Base-by-base conservation (phyloP, 2,329 filamentous ascomycete species). In the Berkeleyomyces basicola region DNA sequence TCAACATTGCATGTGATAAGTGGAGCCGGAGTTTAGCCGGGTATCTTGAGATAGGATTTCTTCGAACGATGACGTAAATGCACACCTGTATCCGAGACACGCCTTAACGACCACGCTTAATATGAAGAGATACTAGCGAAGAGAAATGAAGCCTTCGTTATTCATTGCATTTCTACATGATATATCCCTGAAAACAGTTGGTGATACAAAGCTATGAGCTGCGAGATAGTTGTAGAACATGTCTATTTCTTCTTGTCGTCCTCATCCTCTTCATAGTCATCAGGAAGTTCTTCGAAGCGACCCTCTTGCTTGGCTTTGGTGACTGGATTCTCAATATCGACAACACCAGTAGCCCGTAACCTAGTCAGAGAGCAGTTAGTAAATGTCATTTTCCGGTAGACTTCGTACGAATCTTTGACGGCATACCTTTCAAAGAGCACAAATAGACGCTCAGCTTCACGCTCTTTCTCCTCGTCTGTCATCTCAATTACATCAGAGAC, bases 381-480 rank as follows among this genome's bases (percentile, higher is more conserved):
- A 37, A 5, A 10, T 4, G 16, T 23, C 23, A 3, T 33, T 37
- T 31, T 53, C 37, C 7, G 40, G 11, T 10, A 11, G 51, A n/a
- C 14, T 39, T 55, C 4, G 7, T 7, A 16, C 33, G 9, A 11
- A 51, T 7, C 14, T 1, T 7, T 7, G 5, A 53, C 31, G 33
- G 67, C 75, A 66, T 75, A 87, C 86, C 88, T 81, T 73, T 96
- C 90, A 73, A 96, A 96, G 2, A 96, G 75, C 10, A 96, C 90
- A 74, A 95, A 96, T 0, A 96, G 73, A 63, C 84, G 82, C 73
- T 96, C 92, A 0, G 91, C 92, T 70, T 99, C 93, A 64, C 88
- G 79, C 72, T 96, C 88, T 72, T 92, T 96, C 75, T 97, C 92
- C 67, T 91, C 90, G 57, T 88, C 78, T 0, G 87, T 93, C 92